Evolutionary conservation across 148 eudicot genomes (phyloP).

Genomic region (Diospyros kaki): DNA sequence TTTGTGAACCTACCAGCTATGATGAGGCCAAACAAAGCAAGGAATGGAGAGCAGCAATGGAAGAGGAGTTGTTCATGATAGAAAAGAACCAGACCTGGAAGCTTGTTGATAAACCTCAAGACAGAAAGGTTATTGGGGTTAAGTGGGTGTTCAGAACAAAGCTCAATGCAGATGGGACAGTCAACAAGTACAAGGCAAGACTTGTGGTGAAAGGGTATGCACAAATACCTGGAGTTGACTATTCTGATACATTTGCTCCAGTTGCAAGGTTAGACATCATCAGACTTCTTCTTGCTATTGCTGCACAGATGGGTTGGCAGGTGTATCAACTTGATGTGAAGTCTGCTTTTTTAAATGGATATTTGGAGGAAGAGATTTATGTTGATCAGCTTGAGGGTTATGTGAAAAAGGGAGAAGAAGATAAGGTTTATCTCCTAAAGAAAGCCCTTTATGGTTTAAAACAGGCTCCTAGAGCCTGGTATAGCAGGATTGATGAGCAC

Average conservation of each 20-base stretch:
- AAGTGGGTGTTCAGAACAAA: slow-evolving; percentile 24
- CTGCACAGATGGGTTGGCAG: not conserved
- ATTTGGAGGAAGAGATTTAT: not conserved
- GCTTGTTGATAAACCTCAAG: not conserved
- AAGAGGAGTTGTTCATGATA: slow-evolving; percentile 3
- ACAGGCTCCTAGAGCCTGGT: slow-evolving; percentile 8
- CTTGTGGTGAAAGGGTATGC: too few relatives aligned
- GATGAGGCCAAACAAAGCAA: not conserved
- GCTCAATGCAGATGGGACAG: not conserved
- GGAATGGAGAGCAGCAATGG: slow-evolving; percentile 11
- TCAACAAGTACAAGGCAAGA: not conserved
- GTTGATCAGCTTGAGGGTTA: not conserved
- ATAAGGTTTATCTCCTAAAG: not conserved
- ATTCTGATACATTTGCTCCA: too few relatives aligned
- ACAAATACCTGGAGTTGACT: too few relatives aligned
- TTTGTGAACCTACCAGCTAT: slow-evolving; percentile 1
- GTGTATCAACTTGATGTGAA: not conserved
- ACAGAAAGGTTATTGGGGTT: slow-evolving; percentile 8
- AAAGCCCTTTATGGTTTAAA: not conserved
- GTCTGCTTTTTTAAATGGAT: not conserved
- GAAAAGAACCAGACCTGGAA: slow-evolving; percentile 15
- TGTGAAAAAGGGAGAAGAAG: not conserved
- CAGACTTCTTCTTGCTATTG: not conserved
- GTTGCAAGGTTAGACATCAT: too few relatives aligned
- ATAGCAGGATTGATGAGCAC: not conserved